Evolutionary conservation across 768 basidiomycete genomes (phyloP), one percentile per base, ranked within the genome.

Genomic region (Rhodocollybia butyracea): DNA sequence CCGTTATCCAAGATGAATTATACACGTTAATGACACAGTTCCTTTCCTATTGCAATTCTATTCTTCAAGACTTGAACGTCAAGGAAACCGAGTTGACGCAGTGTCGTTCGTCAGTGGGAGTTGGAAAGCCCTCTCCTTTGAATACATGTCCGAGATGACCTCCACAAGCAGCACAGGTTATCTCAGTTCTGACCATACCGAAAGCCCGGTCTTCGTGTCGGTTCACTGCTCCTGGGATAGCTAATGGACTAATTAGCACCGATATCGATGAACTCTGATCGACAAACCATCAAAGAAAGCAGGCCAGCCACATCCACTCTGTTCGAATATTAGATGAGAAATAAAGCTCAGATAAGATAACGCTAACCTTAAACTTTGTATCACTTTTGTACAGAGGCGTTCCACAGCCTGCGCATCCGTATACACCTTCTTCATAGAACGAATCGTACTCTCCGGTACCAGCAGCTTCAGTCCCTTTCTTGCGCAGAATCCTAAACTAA

Each of bases 241-340:
- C 93, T 91, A 58, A 38, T n/a, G 26, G 41, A 24, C 12, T 34
- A 60, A n/a, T 57, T 52, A 39, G 40, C 10, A 34, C 15, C n/a
- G 50, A 47, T 24, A 19, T 24, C 6, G 24, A 47, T 32, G 21
- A 27, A 27, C 32, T 40, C 55, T 22, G 29, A 43, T 24, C 22
- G 31, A 61, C 72, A 55, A 58, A 89, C 89, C 89, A 66, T 96
- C 94, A 66, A 88, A 98, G 79, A 97, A 98, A 1, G 94, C 92
- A n/a, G 95, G 94, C 94, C 94, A 98, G 22, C 94, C 94, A 64
- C 92, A 96, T 7, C 93, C 92, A 56, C 91, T 94, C 79, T 80
- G 51, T 17, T 41, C 30, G 5, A 59, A 46, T 10, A 40, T 27
- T 21, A 42, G 30, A n/a, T n/a, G n/a, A n/a, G n/a, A n/a, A n/a